A percentile compares a stretch with the other conserved stretches of the same genome.
Evolutionary conservation across 1,139 yeast species (phyloP).

Genomic region (Hyphopichia buzzinii): DNA sequence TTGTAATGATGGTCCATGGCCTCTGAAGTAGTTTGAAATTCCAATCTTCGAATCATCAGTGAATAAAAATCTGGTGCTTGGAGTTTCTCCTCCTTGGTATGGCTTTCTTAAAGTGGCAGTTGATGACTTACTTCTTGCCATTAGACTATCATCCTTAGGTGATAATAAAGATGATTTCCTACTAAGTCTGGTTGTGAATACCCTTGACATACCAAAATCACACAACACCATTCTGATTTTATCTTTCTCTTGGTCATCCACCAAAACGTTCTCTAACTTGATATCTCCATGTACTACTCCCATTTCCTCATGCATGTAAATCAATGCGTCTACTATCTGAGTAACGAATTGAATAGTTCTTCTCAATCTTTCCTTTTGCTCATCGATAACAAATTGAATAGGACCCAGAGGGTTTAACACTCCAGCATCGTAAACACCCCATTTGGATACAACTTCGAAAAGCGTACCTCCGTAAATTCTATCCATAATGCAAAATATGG

Average conservation of each 20-base stretch:
- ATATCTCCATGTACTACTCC: slow-evolving; percentile 87
- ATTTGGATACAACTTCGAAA: slow-evolving; percentile 67
- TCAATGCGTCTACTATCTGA: slow-evolving; percentile 62
- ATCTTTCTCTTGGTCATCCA: slow-evolving; percentile 38
- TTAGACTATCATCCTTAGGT: slow-evolving; percentile 10
- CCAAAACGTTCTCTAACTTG: slow-evolving; percentile 79
- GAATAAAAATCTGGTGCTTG: slow-evolving; percentile 22
- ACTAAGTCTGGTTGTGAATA: slow-evolving; percentile 29
- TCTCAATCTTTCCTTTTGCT: slow-evolving; percentile 22
- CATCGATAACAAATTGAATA: slow-evolving; percentile 27
- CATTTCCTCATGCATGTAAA: slow-evolving; percentile 64
- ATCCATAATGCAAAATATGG: slow-evolving; percentile 72
- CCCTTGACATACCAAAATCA: slow-evolving; percentile 82
- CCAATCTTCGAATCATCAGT: slow-evolving; percentile 37
- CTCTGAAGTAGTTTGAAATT: slow-evolving; percentile 21
- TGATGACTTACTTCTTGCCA: slow-evolving; percentile 50
- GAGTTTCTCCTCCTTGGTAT: slow-evolving; percentile 31
- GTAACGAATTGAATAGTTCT: slow-evolving; percentile 30
- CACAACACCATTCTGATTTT: slow-evolving; percentile 52
- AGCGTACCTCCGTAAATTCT: slow-evolving; percentile 79
- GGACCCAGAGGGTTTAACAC: slow-evolving; percentile 28
- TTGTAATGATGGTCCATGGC: slow-evolving; percentile 38
- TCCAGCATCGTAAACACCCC: slow-evolving; percentile 51
- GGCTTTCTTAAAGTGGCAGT: slow-evolving; percentile 36
- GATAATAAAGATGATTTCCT: slow-evolving; percentile 19